These are phyloP conservation scores for Daldinia caldariorum DNA, from an alignment of 495 filamentous ascomycete species.

Conservation along the genomic window DNA sequence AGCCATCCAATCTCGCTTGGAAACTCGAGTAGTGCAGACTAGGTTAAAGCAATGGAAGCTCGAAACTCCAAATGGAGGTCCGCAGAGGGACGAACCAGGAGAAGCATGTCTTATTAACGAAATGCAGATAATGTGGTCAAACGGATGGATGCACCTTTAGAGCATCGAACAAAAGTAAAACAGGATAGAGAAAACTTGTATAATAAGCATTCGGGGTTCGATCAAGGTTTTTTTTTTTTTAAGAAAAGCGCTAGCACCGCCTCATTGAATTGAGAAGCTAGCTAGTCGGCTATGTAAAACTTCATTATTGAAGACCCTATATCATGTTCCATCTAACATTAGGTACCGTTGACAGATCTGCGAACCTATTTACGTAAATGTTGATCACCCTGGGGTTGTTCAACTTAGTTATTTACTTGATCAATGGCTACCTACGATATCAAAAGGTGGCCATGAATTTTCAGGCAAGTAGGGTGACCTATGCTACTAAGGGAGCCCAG, in stretches of 20 bases:
- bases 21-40: conserved; percentile 52
- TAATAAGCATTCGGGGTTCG: background rate
- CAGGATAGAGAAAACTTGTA: background rate
- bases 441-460: background rate
- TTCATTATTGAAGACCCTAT: background rate
- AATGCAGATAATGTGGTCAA: conserved; percentile 80
- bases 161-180: conserved; percentile 28
- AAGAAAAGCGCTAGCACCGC: background rate
- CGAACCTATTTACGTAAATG: background rate
- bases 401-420: too few species aligned
- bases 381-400: background rate
- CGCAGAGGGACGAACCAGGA: conserved; percentile 62
- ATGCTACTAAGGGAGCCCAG: background rate
- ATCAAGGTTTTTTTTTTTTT: background rate
- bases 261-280: background rate
- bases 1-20: conserved; percentile 48
- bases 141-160: conserved; percentile 82
- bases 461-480: background rate
- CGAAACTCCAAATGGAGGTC: conserved; percentile 44
- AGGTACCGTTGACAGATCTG: too few species aligned
- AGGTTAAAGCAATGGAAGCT: conserved; percentile 55
- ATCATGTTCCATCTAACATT: background rate
- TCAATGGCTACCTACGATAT: background rate
- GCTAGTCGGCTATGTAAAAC: background rate
- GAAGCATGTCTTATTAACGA: conserved; percentile 79